Percentiles rank a stretch among this genome's conserved stretches.
phyloP scores from a whole-genome alignment of 352 stramenopile genomes.

The Saprolegnia diclina region DNA sequence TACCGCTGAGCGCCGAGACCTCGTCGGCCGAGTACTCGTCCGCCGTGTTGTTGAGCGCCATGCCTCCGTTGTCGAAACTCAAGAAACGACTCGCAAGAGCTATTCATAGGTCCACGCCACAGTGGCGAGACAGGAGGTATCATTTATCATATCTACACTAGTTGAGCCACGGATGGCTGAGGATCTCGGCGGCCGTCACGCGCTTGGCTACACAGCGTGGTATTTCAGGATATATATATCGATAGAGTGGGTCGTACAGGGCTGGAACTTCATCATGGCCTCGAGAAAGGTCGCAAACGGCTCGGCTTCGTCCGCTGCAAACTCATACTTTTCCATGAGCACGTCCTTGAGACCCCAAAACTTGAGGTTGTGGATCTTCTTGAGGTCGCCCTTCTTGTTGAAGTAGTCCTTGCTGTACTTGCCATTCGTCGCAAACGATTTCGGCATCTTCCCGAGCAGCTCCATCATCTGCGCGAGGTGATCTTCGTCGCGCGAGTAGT shows the following conservation, averaged over 20 bases:
- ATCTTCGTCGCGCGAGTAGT: slow-evolving; percentile 90
- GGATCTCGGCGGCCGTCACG: slow-evolving; percentile 88
- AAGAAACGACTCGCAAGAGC: neutral
- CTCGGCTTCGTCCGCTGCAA: slow-evolving; percentile 78
- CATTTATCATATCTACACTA: slow-evolving; percentile 1
- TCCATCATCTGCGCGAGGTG: slow-evolving; percentile 99
- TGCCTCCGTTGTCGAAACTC: neutral
- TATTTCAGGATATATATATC: neutral
- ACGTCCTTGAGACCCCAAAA: slow-evolving; percentile 97
- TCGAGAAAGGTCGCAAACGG: slow-evolving; percentile 91
- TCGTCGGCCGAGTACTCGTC: slow-evolving; percentile 65
- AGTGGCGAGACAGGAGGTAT: neutral
- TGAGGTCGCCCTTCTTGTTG: slow-evolving; percentile 94
- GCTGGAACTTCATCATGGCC: slow-evolving; percentile 89
- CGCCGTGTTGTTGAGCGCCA: neutral
- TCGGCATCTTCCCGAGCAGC: slow-evolving; percentile 95
- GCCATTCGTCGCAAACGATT: slow-evolving; percentile 85
- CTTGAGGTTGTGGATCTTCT: slow-evolving; percentile 97
- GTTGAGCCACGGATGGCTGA: slow-evolving; percentile 93
- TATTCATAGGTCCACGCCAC: neutral
- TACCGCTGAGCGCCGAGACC: slow-evolving; percentile 61
- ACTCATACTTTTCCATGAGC: slow-evolving; percentile 96
- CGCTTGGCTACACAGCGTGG: slow-evolving; percentile 49
- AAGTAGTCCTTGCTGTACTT: slow-evolving; percentile 97
- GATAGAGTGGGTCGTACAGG: slow-evolving; percentile 27